phyloP scores from a whole-genome alignment of 2,329 filamentous ascomycete genomes.

The Colletotrichum orchidophilum region DNA sequence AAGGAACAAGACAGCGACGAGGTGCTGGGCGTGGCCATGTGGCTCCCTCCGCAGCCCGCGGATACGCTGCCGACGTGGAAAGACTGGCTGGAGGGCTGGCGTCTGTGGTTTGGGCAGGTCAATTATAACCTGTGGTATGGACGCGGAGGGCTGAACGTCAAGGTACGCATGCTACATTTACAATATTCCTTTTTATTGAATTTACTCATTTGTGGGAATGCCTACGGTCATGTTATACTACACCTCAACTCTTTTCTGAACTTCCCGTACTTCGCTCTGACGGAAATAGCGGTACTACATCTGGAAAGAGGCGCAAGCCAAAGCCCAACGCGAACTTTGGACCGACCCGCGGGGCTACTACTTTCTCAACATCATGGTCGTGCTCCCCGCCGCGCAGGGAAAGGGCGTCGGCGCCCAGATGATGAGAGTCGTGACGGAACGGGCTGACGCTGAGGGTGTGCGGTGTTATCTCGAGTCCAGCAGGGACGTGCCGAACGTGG shows the following conservation, averaged over 20 bases:
- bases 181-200: too few species aligned
- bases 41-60: slow-evolving; percentile 67
- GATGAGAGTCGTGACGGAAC: slow-evolving; percentile 69
- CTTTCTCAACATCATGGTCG: slow-evolving; percentile 80
- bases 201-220: too few species aligned
- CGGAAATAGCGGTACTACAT: slow-evolving; percentile 70
- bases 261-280: background rate
- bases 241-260: background rate
- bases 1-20: slow-evolving; percentile 64
- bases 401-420: slow-evolving; percentile 72
- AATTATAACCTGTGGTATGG: slow-evolving; percentile 75
- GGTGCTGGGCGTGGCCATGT: slow-evolving; percentile 77
- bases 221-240: too few species aligned
- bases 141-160: slow-evolving; percentile 72
- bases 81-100: slow-evolving; percentile 71
- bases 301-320: slow-evolving; percentile 74
- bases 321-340: slow-evolving; percentile 71
- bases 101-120: slow-evolving; percentile 72
- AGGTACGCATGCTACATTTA: too few species aligned
- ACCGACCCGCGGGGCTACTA: slow-evolving; percentile 74
- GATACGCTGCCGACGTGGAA: slow-evolving; percentile 64
- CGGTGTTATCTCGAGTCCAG: slow-evolving; percentile 78
- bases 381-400: slow-evolving; percentile 71
- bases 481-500: slow-evolving; percentile 72
- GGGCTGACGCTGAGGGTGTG: slow-evolving; percentile 71